A percentile compares a stretch with the other conserved stretches of the same genome.
phyloP scores from a whole-genome alignment of 352 stramenopile species.

The Lagenidium sp. region DNA sequence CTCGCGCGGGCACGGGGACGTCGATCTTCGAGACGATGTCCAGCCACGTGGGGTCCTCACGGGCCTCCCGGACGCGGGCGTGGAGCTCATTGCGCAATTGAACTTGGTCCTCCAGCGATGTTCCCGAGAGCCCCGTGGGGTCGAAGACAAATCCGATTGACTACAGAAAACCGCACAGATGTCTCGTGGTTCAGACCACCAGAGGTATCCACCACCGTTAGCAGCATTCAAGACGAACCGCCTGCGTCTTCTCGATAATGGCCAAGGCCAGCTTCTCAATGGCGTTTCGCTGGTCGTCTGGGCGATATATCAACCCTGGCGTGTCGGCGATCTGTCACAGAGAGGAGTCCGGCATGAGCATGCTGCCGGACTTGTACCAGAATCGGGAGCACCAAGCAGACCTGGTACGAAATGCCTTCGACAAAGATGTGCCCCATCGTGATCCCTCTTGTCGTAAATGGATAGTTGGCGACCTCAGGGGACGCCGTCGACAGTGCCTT shows the following conservation, averaged over 20 bases:
- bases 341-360: too few relatives aligned
- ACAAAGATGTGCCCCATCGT: constrained; percentile 86
- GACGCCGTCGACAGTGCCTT: constrained; percentile 72
- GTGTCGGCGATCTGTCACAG: constrained; percentile 72
- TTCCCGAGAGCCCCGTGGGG: constrained; percentile 58
- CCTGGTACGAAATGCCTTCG: constrained; percentile 73
- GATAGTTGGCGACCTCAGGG: constrained; percentile 82
- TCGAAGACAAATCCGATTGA: constrained; percentile 84
- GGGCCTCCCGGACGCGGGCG: constrained; percentile 24
- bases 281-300: constrained; percentile 23
- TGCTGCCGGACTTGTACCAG: too few relatives aligned
- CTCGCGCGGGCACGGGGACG: constrained; percentile 32
- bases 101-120: constrained; percentile 47
- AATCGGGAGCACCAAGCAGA: too few relatives aligned
- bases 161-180: constrained; percentile 16
- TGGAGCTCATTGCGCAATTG: constrained; percentile 66
- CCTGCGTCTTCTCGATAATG: constrained; percentile 31
- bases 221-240: too few relatives aligned
- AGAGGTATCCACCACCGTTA: too few relatives aligned
- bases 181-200: constrained; percentile 1
- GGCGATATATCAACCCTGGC: constrained; percentile 24
- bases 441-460: constrained; percentile 82
- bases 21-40: constrained; percentile 86
- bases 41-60: constrained; percentile 56
- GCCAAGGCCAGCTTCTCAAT: constrained; percentile 32